These are phyloP conservation scores for Coemansia sp. DNA, from an alignment of 192 early-diverging fungal species.

Conservation along the genomic window DNA sequence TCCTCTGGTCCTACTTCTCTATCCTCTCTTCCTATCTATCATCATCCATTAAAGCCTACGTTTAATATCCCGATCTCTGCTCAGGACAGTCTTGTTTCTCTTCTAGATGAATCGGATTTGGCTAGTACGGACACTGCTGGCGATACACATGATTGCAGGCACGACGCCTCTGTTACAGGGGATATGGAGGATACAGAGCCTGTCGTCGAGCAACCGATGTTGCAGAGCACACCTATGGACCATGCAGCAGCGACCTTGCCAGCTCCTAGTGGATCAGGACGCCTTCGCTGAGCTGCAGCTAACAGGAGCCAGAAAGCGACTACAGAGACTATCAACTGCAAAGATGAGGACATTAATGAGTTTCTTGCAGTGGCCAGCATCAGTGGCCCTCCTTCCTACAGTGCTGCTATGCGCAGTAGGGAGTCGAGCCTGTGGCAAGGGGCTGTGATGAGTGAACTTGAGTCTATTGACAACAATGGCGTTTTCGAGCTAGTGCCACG, in stretches of 20 bases:
- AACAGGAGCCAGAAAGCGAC: background rate
- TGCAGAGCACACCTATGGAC: background rate
- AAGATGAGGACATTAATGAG: background rate
- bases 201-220: background rate
- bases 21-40: background rate
- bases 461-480: conserved; percentile 16
- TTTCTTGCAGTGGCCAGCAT: background rate
- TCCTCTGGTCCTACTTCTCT: background rate
- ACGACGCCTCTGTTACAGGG: background rate
- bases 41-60: background rate
- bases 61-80: background rate
- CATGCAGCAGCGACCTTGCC: background rate
- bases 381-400: background rate
- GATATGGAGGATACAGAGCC: background rate
- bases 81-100: background rate
- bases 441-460: background rate
- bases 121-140: background rate
- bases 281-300: background rate
- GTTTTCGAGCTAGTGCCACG: conserved; percentile 8
- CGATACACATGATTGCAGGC: background rate
- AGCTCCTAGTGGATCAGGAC: background rate
- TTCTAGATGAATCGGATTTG: background rate
- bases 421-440: background rate
- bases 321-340: background rate
- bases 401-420: background rate